phyloP scores from a whole-genome alignment of 2,329 filamentous ascomycete genomes.

The Exophiala lecanii-corni region DNA sequence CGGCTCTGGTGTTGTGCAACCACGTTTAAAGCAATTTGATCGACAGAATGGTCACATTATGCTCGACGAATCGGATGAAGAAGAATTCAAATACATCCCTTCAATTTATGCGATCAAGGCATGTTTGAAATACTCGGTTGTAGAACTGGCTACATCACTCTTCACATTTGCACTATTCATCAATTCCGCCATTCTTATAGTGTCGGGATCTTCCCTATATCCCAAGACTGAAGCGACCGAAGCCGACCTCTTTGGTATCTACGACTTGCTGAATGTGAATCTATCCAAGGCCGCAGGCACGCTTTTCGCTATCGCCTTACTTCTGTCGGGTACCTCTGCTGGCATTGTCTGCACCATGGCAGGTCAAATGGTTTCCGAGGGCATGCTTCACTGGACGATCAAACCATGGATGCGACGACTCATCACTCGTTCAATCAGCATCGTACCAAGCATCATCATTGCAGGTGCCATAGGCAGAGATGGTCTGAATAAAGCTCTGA shows the following conservation, averaged over 20 bases:
- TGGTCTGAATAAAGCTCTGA: conserved; percentile 67
- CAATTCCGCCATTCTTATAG: conserved; percentile 76
- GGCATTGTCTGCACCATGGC: conserved; percentile 80
- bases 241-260: conserved; percentile 79
- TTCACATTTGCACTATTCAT: conserved; percentile 82
- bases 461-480: conserved; percentile 69
- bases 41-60: conserved; percentile 33
- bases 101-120: conserved; percentile 67
- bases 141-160: conserved; percentile 66
- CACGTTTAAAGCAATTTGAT: conserved; percentile 48
- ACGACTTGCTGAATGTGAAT: conserved; percentile 62
- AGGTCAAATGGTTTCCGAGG: conserved; percentile 84
- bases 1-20: conserved; percentile 53
- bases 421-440: conserved; percentile 72
- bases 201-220: conserved; percentile 73
- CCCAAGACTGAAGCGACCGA: conserved; percentile 55
- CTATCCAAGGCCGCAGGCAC: conserved; percentile 73
- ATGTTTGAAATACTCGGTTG: conserved; percentile 68
- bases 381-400: conserved; percentile 69
- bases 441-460: conserved; percentile 77
- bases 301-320: conserved; percentile 75
- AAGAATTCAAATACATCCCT: conserved; percentile 62
- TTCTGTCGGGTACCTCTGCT: conserved; percentile 74
- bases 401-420: conserved; percentile 74
- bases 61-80: conserved; percentile 29